Evolutionary conservation across 345 rosid genomes (phyloP).

Genomic region (Murraya koenigii): DNA sequence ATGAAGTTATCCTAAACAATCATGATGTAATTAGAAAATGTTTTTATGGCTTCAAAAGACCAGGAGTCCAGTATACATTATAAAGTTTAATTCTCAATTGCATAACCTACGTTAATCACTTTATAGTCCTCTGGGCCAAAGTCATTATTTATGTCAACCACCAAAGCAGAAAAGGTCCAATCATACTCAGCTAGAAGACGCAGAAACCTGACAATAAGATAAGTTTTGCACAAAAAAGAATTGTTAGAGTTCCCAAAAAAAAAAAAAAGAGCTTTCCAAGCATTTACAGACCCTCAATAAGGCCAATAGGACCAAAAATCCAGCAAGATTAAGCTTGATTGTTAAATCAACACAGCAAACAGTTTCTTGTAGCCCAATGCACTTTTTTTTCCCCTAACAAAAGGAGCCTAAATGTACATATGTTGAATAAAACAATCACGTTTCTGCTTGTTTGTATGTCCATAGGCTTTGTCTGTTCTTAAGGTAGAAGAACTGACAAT

Average conservation of each 20-base stretch:
- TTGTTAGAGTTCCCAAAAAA: neutral
- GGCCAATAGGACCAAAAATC: neutral
- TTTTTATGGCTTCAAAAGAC: constrained; percentile 6
- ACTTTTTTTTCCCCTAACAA: no score
- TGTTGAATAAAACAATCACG: neutral
- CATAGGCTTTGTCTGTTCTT: neutral
- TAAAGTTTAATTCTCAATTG: constrained; percentile 8
- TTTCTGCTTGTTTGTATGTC: neutral
- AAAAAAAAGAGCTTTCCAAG: neutral
- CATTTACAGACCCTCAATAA: neutral
- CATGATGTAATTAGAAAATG: neutral
- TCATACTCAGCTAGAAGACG: constrained; percentile 72
- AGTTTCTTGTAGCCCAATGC: neutral
- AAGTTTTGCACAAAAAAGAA: neutral
- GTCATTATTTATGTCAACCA: constrained; percentile 84
- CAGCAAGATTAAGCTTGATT: neutral
- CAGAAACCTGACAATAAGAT: constrained; percentile 62
- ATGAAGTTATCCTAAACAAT: constrained; percentile 61
- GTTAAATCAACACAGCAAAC: neutral
- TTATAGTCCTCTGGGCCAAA: constrained; percentile 58
- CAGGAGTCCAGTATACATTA: constrained; percentile 1
- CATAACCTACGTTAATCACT: constrained; percentile 68
- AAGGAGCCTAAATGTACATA: neutral
- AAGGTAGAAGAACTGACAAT: neutral
- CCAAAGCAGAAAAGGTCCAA: constrained; percentile 77